These are phyloP conservation scores for Salvia splendens DNA, from an alignment of 257 asterid species.

Conservation along the genomic window DNA sequence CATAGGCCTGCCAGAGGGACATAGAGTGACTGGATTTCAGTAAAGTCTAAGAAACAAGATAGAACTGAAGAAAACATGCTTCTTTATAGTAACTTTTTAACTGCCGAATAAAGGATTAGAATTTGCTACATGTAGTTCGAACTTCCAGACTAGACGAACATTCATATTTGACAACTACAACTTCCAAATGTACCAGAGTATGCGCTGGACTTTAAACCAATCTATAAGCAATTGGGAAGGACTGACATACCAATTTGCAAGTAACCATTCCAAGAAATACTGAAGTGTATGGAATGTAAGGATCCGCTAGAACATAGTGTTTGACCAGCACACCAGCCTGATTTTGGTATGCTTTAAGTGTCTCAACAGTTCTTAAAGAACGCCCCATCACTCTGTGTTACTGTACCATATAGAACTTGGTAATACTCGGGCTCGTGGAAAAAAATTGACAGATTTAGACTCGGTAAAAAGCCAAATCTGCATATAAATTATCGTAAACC, in stretches of 20 bases:
- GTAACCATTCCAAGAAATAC: slow-evolving; percentile 71
- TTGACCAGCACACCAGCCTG: slow-evolving; percentile 74
- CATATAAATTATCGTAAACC: not conserved
- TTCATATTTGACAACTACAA: slow-evolving; percentile 2
- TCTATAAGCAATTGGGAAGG: slow-evolving; percentile 27
- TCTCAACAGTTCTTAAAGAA: slow-evolving; percentile 52
- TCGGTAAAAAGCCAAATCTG: slow-evolving; percentile 4
- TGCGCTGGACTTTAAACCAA: slow-evolving; percentile 15
- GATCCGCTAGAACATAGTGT: slow-evolving; percentile 79
- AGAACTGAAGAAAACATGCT: slow-evolving; percentile 1
- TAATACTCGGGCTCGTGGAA: slow-evolving; percentile 41
- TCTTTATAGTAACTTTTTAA: slow-evolving; percentile 4
- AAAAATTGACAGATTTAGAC: slow-evolving; percentile 24
- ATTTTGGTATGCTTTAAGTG: slow-evolving; percentile 64
- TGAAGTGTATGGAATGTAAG: slow-evolving; percentile 78
- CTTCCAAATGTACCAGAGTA: not conserved
- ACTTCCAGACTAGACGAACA: slow-evolving; percentile 9
- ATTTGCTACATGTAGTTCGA: not conserved
- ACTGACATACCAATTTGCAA: slow-evolving; percentile 73
- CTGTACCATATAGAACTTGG: slow-evolving; percentile 42
- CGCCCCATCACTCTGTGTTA: slow-evolving; percentile 56
- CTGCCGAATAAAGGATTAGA: not conserved
- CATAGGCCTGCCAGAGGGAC: slow-evolving; percentile 60
- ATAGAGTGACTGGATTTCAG: slow-evolving; percentile 19
- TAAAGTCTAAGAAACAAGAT: slow-evolving; percentile 7